Evolutionary conservation across 78 protist genomes (phyloP).

Genomic region (Speleostelium caveatum): DNA sequence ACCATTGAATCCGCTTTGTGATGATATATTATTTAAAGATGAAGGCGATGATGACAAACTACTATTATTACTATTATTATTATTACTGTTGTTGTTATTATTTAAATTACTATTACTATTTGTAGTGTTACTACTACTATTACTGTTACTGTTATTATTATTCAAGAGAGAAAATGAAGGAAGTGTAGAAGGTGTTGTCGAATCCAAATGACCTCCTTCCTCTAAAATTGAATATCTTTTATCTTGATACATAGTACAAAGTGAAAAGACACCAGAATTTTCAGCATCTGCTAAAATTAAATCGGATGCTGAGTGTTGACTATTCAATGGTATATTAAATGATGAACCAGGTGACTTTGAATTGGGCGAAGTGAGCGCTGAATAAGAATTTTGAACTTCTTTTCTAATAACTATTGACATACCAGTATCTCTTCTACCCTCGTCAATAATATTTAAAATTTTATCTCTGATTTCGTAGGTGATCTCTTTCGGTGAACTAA

Average conservation of each 20-base stretch:
- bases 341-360: background rate
- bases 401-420: conserved; percentile 69
- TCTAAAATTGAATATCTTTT: conserved; percentile 4
- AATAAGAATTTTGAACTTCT: conserved; percentile 21
- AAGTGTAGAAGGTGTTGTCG: too few relatives aligned
- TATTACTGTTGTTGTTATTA: conserved; percentile 1
- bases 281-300: conserved; percentile 74
- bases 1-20: too few relatives aligned
- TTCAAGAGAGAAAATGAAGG: too few relatives aligned
- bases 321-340: background rate
- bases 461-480: conserved; percentile 66
- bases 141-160: background rate
- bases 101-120: background rate
- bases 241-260: conserved; percentile 74
- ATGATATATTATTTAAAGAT: conserved; percentile 20
- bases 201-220: background rate
- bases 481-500: conserved; percentile 52
- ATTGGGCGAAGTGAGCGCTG: background rate
- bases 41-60: background rate
- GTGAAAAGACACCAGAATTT: conserved; percentile 68
- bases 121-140: background rate
- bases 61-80: background rate
- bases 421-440: conserved; percentile 76
- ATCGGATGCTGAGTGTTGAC: conserved; percentile 1
- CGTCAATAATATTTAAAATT: conserved; percentile 31